These are phyloP conservation scores for Russula sp. DNA, from an alignment of 768 basidiomycete genomes.

Conservation along the genomic window DNA sequence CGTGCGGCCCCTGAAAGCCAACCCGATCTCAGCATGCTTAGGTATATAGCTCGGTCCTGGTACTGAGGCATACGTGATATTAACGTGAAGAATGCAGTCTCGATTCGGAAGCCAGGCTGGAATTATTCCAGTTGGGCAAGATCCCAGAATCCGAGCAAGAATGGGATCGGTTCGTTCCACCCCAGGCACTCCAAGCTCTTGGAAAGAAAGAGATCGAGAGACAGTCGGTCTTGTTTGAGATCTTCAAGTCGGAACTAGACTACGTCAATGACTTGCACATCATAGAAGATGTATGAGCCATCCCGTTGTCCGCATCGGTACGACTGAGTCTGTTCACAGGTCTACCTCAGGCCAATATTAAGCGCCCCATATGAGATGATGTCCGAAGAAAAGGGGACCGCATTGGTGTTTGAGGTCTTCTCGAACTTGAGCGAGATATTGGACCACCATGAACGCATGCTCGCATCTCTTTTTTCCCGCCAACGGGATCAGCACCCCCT, in stretches of 20 bases:
- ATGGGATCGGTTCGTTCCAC: slow-evolving; percentile 77
- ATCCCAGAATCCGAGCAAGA: slow-evolving; percentile 66
- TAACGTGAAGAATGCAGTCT: slow-evolving; percentile 36
- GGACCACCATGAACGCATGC: slow-evolving; percentile 58
- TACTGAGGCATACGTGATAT: neutral
- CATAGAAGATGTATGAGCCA: slow-evolving; percentile 51
- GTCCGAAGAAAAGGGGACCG: slow-evolving; percentile 43
- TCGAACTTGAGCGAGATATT: slow-evolving; percentile 71
- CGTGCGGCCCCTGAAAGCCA: slow-evolving; percentile 22
- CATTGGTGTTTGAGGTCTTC: slow-evolving; percentile 78
- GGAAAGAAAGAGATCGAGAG: slow-evolving; percentile 75
- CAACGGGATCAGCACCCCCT: slow-evolving; percentile 84
- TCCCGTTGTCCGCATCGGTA: neutral
- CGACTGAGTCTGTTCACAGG: slow-evolving; percentile 34
- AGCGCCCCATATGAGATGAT: slow-evolving; percentile 62
- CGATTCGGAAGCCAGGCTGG: slow-evolving; percentile 56
- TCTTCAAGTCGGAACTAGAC: slow-evolving; percentile 84
- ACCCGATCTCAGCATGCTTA: slow-evolving; percentile 27
- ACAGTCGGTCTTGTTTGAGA: slow-evolving; percentile 83
- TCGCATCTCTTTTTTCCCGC: slow-evolving; percentile 66
- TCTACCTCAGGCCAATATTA: slow-evolving; percentile 66
- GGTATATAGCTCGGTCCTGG: slow-evolving; percentile 4
- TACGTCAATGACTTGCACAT: slow-evolving; percentile 79
- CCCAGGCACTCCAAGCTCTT: slow-evolving; percentile 62
- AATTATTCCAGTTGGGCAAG: slow-evolving; percentile 60